phyloP scores from a whole-genome alignment of 2,329 filamentous ascomycete genomes.

The Ophioceras dolichostomum region DNA sequence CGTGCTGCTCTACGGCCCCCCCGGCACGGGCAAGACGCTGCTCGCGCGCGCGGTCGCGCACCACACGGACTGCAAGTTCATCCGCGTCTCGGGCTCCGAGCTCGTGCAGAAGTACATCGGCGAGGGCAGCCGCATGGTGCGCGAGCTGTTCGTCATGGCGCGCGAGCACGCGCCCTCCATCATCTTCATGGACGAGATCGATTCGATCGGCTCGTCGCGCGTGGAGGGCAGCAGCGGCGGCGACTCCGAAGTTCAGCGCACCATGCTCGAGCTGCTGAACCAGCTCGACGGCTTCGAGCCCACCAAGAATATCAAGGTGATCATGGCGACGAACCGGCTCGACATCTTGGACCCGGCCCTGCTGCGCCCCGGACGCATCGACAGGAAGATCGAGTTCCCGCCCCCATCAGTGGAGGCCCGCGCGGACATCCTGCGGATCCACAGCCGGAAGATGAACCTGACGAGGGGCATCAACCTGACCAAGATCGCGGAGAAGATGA shows the following conservation, averaged over 20 bases:
- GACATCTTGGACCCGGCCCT: slow-evolving; percentile 95
- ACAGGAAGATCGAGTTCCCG: slow-evolving; percentile 98
- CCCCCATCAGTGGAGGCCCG: slow-evolving; percentile 92
- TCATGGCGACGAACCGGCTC: slow-evolving; percentile 98
- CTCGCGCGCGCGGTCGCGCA: slow-evolving; percentile 92
- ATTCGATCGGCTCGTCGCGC: slow-evolving; percentile 93
- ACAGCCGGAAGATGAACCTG: slow-evolving; percentile 96
- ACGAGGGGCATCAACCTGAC: slow-evolving; percentile 94
- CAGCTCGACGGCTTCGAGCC: slow-evolving; percentile 98
- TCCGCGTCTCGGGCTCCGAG: slow-evolving; percentile 90
- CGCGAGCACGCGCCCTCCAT: slow-evolving; percentile 95
- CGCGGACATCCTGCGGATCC: slow-evolving; percentile 94
- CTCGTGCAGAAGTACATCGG: slow-evolving; percentile 99
- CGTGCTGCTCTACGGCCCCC: slow-evolving; percentile 89
- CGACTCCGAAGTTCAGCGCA: slow-evolving; percentile 95
- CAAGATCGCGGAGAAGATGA: slow-evolving; percentile 99
- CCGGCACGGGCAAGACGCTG: slow-evolving; percentile 93
- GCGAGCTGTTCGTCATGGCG: slow-evolving; percentile 98
- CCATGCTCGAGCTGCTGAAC: slow-evolving; percentile 96
- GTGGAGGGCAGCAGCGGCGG: slow-evolving; percentile 92
- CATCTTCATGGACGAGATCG: slow-evolving; percentile 99
- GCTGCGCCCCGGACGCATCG: slow-evolving; percentile 90
- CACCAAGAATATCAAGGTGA: slow-evolving; percentile 99
- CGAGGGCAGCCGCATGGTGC: slow-evolving; percentile 95
- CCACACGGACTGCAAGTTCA: slow-evolving; percentile 99